Base-by-base conservation (phyloP, 768 basidiomycete species). In the Butyriboletus loyo region DNA sequence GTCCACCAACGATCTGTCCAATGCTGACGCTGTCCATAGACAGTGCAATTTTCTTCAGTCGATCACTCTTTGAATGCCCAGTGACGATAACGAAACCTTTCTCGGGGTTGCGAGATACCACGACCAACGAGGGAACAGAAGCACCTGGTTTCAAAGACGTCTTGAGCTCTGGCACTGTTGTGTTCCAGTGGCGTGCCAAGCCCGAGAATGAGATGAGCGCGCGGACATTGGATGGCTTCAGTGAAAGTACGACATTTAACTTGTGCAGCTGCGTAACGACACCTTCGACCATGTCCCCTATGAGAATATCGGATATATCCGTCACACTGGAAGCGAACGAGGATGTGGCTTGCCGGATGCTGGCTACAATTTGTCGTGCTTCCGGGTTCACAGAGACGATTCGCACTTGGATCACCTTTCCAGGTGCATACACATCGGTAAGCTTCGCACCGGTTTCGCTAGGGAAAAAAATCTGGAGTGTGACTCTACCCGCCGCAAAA, bases 131-230 rank as follows among this genome's bases (percentile, higher is more conserved):
- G 11, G 84, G 76, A 27, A 98, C 68, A 41, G 74, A 75, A 41
- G 90, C 87, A 11, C 90, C 91, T 8, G 75, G 72, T 58, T 86
- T 83, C 43, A 98, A 71, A 8, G 73, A 68, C 3, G 72, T 70
- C 24, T 82, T 82, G 22, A 94, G 74, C 61, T 89, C 87, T 24
- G 85, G 73, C 17, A 87, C 72, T 2, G 85, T 75, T n/a, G 82
- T 67, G 27, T 73, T 77, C 32, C 89, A 83, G 58, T 87, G 83
- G 58, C 91, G 92, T 11, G 95, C 93, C 52, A 98, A 75, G 57
- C 89, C 89, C 64, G 87, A 87, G 56, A 97, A 73, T 0, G 95
- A 92, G n/a, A 98, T 72, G 24, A 98, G 77, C 0, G 91, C 93
- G 35, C 84, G 84, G 37, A 87, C 77, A 59, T 81, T 75, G 4